These are phyloP conservation scores for Coniochaeta prunicola DNA, from an alignment of 2,329 filamentous ascomycete genomes.

Conservation along the genomic window DNA sequence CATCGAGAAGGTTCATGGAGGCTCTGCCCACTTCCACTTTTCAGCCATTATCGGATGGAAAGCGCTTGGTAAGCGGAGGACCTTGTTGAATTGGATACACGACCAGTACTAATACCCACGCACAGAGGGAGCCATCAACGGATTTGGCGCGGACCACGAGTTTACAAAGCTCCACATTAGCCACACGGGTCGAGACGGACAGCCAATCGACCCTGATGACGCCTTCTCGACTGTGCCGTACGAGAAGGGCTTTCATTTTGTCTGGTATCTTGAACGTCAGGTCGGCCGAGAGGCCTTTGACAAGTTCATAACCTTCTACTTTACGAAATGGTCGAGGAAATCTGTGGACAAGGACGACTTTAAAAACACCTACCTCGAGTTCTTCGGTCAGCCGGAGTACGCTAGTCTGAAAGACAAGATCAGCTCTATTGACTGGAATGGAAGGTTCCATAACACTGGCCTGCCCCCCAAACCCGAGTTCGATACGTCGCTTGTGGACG, in stretches of 20 bases:
- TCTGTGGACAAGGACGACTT: slow-evolving; percentile 94
- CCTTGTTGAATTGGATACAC: neutral
- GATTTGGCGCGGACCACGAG: slow-evolving; percentile 76
- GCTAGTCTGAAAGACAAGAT: slow-evolving; percentile 56
- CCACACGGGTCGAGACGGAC: slow-evolving; percentile 54
- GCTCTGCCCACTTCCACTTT: slow-evolving; percentile 82
- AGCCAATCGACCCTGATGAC: slow-evolving; percentile 77
- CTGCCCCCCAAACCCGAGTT: slow-evolving; percentile 86
- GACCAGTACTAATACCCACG: neutral
- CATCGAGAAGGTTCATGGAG: slow-evolving; percentile 68
- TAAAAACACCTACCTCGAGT: slow-evolving; percentile 77
- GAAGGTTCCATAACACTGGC: slow-evolving; percentile 81
- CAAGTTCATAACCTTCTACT: slow-evolving; percentile 94
- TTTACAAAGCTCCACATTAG: slow-evolving; percentile 88
- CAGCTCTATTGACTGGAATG: slow-evolving; percentile 77
- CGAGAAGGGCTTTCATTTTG: slow-evolving; percentile 92
- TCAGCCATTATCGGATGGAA: slow-evolving; percentile 97
- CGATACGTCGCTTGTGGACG: slow-evolving; percentile 79
- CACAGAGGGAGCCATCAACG: slow-evolving; percentile 65
- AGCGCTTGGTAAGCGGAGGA: slow-evolving; percentile 49
- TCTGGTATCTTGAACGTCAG: slow-evolving; percentile 83
- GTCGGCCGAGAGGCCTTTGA: slow-evolving; percentile 85
- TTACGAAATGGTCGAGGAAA: slow-evolving; percentile 74
- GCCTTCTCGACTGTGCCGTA: slow-evolving; percentile 90
- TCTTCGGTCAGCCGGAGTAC: slow-evolving; percentile 65